Evolutionary conservation across 768 basidiomycete genomes (phyloP), one percentile per base, ranked within the genome.

Genomic region (Pleurotus salmoneostramineus): DNA sequence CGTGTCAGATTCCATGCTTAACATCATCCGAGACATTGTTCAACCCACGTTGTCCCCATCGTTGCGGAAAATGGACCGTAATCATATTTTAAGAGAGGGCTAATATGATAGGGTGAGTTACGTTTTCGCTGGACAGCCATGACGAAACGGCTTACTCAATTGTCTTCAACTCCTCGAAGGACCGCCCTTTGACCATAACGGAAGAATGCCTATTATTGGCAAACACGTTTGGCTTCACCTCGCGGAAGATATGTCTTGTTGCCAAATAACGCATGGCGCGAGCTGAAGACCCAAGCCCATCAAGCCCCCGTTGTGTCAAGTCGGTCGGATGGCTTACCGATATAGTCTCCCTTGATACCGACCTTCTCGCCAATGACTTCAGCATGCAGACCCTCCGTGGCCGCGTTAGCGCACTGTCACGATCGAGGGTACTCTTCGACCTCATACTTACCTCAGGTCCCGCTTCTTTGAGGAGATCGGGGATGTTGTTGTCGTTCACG

Each of bases 381-480:
- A n/a, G 73, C 66, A 50, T 76, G 74, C 27, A 72, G 59, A 4
- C 71, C 71, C 70, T 72, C 35, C 11, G 51, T 14, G 6, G 31
- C 14, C 32, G 27, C 36, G 34, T 11, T 52, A 7, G 6, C 10
- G 6, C 15, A 5, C 35, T 15, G 6, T 35, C 33, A 32, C 6
- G 36, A 17, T 7, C 8, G 10, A 40, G 3, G 6, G n/a, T 10
- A 3, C 37, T 40, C 1, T 40, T 40, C 1, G n/a, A 10, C 37
- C 4, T 44, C 52, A 36, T n/a, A 51, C 59, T 11, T 37, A 70
- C 74, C 44, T 71, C 50, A 1, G 68, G 65, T 14, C 77, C 77
- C 6, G 71, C 74, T 56, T 75, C 75, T 1, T 72, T 67, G 12
- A 79, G 61, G 2, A 78, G 73, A 57, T 78, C 77, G 2, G 69